Base-by-base conservation (phyloP, 1,284 basidiomycete genomes). In the Pseudozyma tsukubaensis region DNA sequence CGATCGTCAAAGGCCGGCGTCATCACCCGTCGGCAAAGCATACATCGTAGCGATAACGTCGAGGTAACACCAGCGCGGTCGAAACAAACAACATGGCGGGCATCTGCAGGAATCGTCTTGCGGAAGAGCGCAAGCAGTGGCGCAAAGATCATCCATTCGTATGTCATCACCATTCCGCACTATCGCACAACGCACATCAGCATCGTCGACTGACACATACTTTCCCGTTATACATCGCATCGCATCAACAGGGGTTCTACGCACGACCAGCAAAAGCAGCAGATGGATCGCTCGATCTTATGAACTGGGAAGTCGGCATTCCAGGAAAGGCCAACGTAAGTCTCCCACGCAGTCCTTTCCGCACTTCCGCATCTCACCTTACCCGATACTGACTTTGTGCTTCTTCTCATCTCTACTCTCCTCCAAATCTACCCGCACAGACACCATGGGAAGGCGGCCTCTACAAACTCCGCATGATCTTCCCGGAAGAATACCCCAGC, bases 61-160 rank as follows among this genome's bases (percentile, higher is more conserved):
- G 16, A n/a, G 12, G 18, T 51, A 10, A n/a, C 35, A 13, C 16
- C 3, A 19, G 13, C 7, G 19, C 19, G 1, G 18, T 21, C 53
- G 4, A 51, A 44, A 7, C 14, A 8, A 40, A n/a, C 40, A 75
- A 55, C 63, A 76, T 76, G 73, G 54, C 73, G 35, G 73, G 73
- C 21, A 76, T 76, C 61, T 76, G 73, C 62, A 68, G 73, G 18
- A 72, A 72, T 43, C 69, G 94, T 80, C 88, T 97, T 18, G 90
- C 94, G 37, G 97, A 99, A 86, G 97, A 99, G 86, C 90, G 97
- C 81, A 99, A 99, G 87, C 94, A 97, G 82, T 99, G 97, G 97
- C 87, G 97, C 72, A 98, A 96, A 85, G 97, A 99, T 81, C 97
- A 99, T 86, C 97, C 97, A 50, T 98, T 97, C 82, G 96, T 98